These are phyloP conservation scores for Skeletonema marinoi DNA, from an alignment of 108 stramenopile species.

Conservation along the genomic window DNA sequence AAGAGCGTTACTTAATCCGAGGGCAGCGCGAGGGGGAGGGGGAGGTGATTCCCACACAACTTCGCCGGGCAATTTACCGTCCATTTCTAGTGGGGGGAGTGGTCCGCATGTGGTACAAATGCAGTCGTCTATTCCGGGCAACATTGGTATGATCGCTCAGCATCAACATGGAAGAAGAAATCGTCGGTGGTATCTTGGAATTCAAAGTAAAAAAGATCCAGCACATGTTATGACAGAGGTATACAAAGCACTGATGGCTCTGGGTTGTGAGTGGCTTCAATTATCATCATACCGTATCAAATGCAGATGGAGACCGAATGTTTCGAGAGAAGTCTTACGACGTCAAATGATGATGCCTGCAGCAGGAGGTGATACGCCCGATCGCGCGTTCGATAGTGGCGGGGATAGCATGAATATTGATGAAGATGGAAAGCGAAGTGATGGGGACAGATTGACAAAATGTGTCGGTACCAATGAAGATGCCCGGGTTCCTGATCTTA, in stretches of 20 bases:
- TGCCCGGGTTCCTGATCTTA: constrained; percentile 79
- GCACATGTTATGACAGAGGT: constrained; percentile 99
- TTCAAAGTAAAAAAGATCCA: constrained; percentile 99
- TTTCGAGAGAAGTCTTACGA: constrained; percentile 32
- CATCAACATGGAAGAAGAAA: constrained; percentile 89
- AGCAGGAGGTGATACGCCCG: constrained; percentile 64
- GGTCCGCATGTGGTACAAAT: constrained; percentile 80
- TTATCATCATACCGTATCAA: constrained; percentile 93
- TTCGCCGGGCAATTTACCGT: constrained; percentile 53
- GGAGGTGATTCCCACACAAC: constrained; percentile 35
- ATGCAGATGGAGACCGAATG: constrained; percentile 94
- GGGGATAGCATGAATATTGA: constrained; percentile 53
- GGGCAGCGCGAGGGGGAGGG: constrained; percentile 27
- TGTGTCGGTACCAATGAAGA: constrained; percentile 68
- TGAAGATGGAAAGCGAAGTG: constrained; percentile 41
- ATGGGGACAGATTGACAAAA: constrained; percentile 55
- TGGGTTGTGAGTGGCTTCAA: constrained; percentile 96
- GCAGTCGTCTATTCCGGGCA: constrained; percentile 89
- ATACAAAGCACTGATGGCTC: constrained; percentile 94
- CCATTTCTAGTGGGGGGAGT: constrained; percentile 51
- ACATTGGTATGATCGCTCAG: constrained; percentile 91
- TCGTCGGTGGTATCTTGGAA: constrained; percentile 97
- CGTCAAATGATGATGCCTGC: constrained; percentile 52
- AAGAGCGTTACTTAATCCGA: constrained; percentile 75
- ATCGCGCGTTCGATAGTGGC: constrained; percentile 56